A percentile compares a stretch with the other conserved stretches of the same genome.
These are phyloP conservation scores for Terfezia boudieri DNA, from an alignment of 495 filamentous ascomycete genomes.

Conservation along the genomic window DNA sequence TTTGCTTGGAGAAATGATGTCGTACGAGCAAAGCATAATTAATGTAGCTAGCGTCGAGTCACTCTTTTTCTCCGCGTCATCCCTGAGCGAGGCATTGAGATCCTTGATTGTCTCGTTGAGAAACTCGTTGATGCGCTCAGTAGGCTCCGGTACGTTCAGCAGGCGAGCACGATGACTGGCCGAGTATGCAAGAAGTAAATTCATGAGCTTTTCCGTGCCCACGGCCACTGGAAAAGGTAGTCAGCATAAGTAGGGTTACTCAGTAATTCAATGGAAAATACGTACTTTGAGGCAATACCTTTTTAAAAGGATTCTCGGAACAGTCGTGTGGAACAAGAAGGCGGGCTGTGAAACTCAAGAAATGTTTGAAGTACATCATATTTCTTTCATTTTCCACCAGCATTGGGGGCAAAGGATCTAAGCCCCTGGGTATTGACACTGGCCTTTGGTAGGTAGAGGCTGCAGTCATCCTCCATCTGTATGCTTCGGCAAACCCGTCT, in stretches of 20 bases:
- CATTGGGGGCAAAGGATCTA: conserved; percentile 45
- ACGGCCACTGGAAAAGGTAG: conserved; percentile 33
- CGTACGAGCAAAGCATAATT: conserved; percentile 66
- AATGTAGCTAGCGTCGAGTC: conserved; percentile 61
- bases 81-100: conserved; percentile 42
- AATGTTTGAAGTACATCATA: conserved; percentile 57
- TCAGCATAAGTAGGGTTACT: neutral
- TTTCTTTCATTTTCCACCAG: conserved; percentile 56
- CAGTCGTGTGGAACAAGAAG: conserved; percentile 53
- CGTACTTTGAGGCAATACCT: conserved; percentile 45
- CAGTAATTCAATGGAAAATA: conserved; percentile 5
- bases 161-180: conserved; percentile 64
- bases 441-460: conserved; percentile 21
- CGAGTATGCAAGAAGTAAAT: conserved; percentile 59
- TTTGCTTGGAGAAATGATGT: conserved; percentile 53
- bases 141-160: conserved; percentile 49
- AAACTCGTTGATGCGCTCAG: conserved; percentile 55
- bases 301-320: conserved; percentile 42
- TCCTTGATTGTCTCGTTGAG: conserved; percentile 58
- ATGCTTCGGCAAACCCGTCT: conserved; percentile 30
- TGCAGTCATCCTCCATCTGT: conserved; percentile 42
- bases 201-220: conserved; percentile 42
- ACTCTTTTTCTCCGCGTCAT: conserved; percentile 35
- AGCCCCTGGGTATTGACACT: conserved; percentile 40
- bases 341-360: conserved; percentile 46